Evolutionary conservation across 768 basidiomycete genomes (phyloP), one percentile per base, ranked within the genome.

Genomic region (Goffeauzyma gilvescens): DNA sequence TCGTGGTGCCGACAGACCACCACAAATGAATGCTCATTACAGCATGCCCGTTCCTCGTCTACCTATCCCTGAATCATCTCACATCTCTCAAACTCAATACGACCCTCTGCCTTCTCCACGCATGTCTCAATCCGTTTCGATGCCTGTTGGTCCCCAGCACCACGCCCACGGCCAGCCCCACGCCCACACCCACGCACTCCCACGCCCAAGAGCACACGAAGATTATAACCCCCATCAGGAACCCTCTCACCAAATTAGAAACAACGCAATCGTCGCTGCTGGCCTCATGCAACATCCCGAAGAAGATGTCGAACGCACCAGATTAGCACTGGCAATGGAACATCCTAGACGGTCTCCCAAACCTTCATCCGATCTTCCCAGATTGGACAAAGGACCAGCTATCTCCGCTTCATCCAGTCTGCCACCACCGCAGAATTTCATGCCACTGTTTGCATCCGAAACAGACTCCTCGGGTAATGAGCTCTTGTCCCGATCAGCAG

Each of bases 1-100:
- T 4, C 37, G 32, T n/a, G 24, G 30, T 9, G 33, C 36, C 6
- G n/a, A n/a, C n/a, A n/a, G n/a, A n/a, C n/a, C n/a, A n/a, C n/a
- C n/a, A n/a, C 40, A 41, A 7, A 32, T 41, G 40, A 20, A 32
- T 10, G 40, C 31, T 18, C 30, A 31, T 13, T 41, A 20, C 14
- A 78, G 72, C 50, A 83, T 87, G 76, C 75, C 78, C 0, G 70
- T 85, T 5, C 82, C 84, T 2, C 70, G 79, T 14, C 68, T 86
- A 12, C 83, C 84, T 22, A 73, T 79, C 2, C 84, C 84, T 0
- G 79, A 78, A 55, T 75, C 79, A 5, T 75, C 76, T 0, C 83
- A 86, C 57, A 81, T 76, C 55, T 81, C 80, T 13, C 78, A 75
- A 7, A 72, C 78, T 72, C 81, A 80, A 24, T 86, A 86, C 54